Evolutionary conservation across 208 protist genomes (phyloP).

Genomic region (Trypanosoma rangeli): DNA sequence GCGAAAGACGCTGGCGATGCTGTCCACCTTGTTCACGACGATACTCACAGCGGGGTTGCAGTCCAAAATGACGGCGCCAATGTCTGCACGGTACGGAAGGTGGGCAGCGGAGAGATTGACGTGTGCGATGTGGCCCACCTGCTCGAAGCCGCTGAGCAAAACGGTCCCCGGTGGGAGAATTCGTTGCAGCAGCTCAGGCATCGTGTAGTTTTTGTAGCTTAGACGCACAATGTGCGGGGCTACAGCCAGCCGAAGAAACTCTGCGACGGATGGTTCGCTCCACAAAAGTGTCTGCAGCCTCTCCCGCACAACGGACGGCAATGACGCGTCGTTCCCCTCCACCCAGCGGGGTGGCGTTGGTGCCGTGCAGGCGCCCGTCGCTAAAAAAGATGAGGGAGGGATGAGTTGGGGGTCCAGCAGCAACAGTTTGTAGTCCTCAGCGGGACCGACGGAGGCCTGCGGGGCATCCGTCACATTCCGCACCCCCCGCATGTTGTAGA

Average conservation of each 20-base stretch:
- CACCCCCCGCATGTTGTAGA: conserved; percentile 62
- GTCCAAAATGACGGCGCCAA: conserved; percentile 96
- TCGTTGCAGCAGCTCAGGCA: conserved; percentile 69
- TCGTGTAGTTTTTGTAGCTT: conserved; percentile 77
- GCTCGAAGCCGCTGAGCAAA: conserved; percentile 78
- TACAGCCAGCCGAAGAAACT: conserved; percentile 29
- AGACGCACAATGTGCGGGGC: conserved; percentile 42
- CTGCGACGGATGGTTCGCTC: background rate
- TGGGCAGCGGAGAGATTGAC: conserved; percentile 95
- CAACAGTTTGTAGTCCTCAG: background rate
- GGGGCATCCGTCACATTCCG: conserved; percentile 49
- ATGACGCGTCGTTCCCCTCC: conserved; percentile 13
- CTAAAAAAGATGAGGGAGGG: background rate
- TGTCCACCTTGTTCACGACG: conserved; percentile 97
- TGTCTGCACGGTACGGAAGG: conserved; percentile 88
- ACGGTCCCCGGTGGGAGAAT: conserved; percentile 38
- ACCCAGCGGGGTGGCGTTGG: conserved; percentile 1
- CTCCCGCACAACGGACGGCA: conserved; percentile 16
- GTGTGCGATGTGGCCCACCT: conserved; percentile 97
- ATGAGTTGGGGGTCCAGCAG: conserved; percentile 6
- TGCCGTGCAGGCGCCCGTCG: background rate
- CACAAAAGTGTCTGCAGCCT: conserved; percentile 5
- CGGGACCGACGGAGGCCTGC: background rate
- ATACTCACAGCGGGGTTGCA: conserved; percentile 93
- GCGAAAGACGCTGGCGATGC: conserved; percentile 95